Conservation (phyloP, 805 yeast species). For the Candida yuanshanica region DNA sequence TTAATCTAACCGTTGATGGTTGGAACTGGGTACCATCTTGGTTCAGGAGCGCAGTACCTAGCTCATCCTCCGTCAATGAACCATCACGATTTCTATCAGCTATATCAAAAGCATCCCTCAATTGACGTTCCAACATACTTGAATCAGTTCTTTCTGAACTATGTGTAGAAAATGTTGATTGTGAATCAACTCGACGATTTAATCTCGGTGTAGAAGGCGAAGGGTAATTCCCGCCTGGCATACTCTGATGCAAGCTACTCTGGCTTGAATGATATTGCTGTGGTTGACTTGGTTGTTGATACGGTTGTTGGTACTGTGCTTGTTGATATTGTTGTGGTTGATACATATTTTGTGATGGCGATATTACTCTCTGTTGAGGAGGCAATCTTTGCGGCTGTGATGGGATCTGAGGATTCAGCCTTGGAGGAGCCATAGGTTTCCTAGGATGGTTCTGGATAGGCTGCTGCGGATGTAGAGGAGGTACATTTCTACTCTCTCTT, state of each 20-base stretch:
- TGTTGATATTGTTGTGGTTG: conserved; percentile 7
- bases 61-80: conserved; percentile 48
- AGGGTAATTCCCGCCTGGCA: too few relatives aligned
- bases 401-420: not conserved
- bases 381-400: not conserved
- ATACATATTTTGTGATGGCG: conserved; percentile 3
- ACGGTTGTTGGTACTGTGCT: conserved; percentile 7
- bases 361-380: conserved; percentile 2
- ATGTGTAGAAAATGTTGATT: conserved; percentile 1
- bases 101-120: conserved; percentile 45
- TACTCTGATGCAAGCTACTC: not conserved
- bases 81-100: conserved; percentile 54
- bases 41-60: conserved; percentile 52
- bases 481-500: not conserved
- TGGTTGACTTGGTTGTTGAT: conserved; percentile 1
- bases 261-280: not conserved
- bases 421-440: not conserved
- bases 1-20: conserved; percentile 51
- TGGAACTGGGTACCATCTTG: conserved; percentile 61
- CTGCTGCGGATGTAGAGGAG: conserved; percentile 7
- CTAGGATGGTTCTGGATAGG: conserved; percentile 1
- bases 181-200: not conserved
- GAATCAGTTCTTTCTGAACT: conserved; percentile 10
- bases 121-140: conserved; percentile 36
- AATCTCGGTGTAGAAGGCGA: not conserved